Conservation (phyloP, 345 rosid species). For the Excoecaria cochinchinensis region DNA sequence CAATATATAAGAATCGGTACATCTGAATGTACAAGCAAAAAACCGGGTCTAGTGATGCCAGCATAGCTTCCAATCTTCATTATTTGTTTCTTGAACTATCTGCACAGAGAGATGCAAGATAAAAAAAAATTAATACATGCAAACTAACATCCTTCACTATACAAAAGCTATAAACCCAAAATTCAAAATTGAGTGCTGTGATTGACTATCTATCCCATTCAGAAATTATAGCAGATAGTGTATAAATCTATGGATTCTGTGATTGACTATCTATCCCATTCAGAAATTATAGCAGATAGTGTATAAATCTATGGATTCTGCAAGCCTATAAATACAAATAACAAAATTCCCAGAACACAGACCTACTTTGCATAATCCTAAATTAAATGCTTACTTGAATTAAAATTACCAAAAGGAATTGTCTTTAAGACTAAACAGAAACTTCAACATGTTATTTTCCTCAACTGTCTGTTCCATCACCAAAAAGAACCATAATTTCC, state of each 20-base stretch:
- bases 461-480: background rate
- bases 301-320: background rate
- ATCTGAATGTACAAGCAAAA: slow-evolving; percentile 56
- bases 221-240: background rate
- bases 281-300: background rate
- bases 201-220: background rate
- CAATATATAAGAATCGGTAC: slow-evolving; percentile 43
- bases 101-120: slow-evolving; percentile 19
- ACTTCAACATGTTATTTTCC: background rate
- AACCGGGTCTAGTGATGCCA: slow-evolving; percentile 51
- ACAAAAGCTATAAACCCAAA: background rate
- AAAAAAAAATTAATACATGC: background rate
- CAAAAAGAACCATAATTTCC: background rate
- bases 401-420: background rate
- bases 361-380: background rate
- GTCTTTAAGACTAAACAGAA: background rate
- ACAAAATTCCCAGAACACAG: background rate
- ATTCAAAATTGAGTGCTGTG: background rate
- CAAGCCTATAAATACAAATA: background rate
- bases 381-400: background rate
- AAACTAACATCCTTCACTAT: background rate
- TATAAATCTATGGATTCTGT: background rate
- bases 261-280: background rate
- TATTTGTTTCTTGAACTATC: slow-evolving; percentile 17
- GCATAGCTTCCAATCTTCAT: slow-evolving; percentile 61